phyloP scores from a whole-genome alignment of 176 grass and related monocot species.

The Zea mays region DNA sequence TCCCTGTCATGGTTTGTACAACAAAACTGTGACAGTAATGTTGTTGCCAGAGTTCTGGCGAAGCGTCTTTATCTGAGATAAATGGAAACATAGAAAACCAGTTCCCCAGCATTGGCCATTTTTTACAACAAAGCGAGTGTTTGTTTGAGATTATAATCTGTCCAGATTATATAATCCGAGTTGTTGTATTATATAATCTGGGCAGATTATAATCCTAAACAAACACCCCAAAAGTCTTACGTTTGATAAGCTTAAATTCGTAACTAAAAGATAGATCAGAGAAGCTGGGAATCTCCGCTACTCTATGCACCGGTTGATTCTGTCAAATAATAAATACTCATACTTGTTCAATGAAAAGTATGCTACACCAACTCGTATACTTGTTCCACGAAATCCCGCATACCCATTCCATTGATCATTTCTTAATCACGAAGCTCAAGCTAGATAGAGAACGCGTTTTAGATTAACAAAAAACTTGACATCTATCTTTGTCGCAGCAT shows the following conservation, averaged over 20 bases:
- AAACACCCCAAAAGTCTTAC: too few relatives aligned
- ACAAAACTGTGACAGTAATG: neutral
- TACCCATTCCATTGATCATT: conserved; percentile 1
- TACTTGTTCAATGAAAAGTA: conserved; percentile 41
- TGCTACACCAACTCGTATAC: conserved; percentile 25
- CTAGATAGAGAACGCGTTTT: neutral
- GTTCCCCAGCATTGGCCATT: neutral
- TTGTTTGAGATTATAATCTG: too few relatives aligned
- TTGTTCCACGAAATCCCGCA: conserved; percentile 14
- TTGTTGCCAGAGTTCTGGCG: neutral
- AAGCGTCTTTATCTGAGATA: neutral
- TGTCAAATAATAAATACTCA: conserved; percentile 25
- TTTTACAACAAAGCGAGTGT: neutral
- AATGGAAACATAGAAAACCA: neutral
- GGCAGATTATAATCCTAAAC: too few relatives aligned
- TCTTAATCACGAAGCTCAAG: neutral
- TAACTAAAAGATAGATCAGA: neutral
- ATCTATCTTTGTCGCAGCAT: conserved; percentile 27
- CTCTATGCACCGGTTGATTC: conserved; percentile 3
- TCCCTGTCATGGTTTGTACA: conserved; percentile 22
- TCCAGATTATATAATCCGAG: too few relatives aligned
- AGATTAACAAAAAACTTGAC: neutral
- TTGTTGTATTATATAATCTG: too few relatives aligned
- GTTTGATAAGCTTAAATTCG: neutral
- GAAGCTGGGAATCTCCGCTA: neutral